These are phyloP conservation scores for Phialemoniopsis sp. DNA, from an alignment of 2,329 filamentous ascomycete genomes.

Conservation along the genomic window DNA sequence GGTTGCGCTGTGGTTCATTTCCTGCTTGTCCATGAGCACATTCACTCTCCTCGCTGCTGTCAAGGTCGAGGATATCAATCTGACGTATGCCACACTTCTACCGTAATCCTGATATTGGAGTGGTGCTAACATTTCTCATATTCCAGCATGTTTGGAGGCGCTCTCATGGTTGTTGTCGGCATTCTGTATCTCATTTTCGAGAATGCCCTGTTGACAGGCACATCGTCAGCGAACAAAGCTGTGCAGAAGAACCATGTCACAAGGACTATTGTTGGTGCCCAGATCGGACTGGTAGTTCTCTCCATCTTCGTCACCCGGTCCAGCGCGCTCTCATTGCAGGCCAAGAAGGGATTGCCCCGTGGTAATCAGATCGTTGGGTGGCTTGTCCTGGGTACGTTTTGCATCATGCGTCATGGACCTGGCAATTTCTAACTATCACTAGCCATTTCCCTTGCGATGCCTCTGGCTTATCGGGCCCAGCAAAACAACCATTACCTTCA, in stretches of 20 bases:
- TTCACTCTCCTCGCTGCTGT: constrained; percentile 87
- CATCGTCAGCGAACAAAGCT: constrained; percentile 23
- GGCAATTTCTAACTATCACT: constrained; percentile 10
- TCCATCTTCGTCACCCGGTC: constrained; percentile 84
- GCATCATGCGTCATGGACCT: background rate
- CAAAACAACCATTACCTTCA: constrained; percentile 88
- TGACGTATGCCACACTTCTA: constrained; percentile 56
- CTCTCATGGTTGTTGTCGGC: constrained; percentile 73
- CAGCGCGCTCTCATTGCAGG: constrained; percentile 79
- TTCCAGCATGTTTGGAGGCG: constrained; percentile 66
- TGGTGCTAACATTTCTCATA: constrained; percentile 11
- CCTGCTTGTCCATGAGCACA: constrained; percentile 78
- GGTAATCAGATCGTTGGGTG: constrained; percentile 89
- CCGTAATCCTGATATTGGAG: background rate
- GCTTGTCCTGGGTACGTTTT: constrained; percentile 63
- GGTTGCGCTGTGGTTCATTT: constrained; percentile 66
- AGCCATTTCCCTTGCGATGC: constrained; percentile 74
- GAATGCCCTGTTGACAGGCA: constrained; percentile 49
- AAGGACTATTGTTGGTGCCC: constrained; percentile 59
- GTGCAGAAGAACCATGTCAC: constrained; percentile 39
- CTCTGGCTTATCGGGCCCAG: constrained; percentile 74
- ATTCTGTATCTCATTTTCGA: constrained; percentile 78
- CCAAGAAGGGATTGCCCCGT: constrained; percentile 76
- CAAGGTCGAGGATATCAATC: constrained; percentile 72
- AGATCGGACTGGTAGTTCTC: constrained; percentile 74